phyloP scores from a whole-genome alignment of 2,329 filamentous ascomycete genomes.

The Coleophoma crateriformis region DNA sequence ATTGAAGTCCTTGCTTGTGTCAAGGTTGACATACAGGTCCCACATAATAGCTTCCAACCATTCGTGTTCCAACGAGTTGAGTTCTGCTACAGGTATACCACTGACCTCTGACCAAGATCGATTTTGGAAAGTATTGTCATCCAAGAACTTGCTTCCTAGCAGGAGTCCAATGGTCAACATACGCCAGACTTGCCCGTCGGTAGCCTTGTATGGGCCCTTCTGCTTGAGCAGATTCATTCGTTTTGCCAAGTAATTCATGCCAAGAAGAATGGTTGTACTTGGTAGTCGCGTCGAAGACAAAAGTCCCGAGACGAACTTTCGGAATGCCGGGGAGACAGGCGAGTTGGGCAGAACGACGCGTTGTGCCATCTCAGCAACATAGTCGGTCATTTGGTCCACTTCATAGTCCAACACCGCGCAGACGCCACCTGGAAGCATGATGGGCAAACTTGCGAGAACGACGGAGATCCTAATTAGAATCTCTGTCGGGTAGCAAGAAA shows the following conservation, averaged over 20 bases:
- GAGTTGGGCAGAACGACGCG: conserved; percentile 58
- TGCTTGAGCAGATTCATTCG: conserved; percentile 54
- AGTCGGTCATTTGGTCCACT: conserved; percentile 73
- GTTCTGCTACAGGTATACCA: conserved; percentile 60
- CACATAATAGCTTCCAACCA: conserved; percentile 65
- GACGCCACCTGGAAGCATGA: conserved; percentile 50
- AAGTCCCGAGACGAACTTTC: conserved; percentile 69
- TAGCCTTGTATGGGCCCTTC: conserved; percentile 30
- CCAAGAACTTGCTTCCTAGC: conserved; percentile 70
- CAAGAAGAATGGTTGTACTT: conserved; percentile 66
- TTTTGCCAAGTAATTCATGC: conserved; percentile 62
- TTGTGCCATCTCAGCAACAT: conserved; percentile 68
- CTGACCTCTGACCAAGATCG: conserved; percentile 73
- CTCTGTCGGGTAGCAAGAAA: conserved; percentile 23
- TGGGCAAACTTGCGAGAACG: conserved; percentile 17
- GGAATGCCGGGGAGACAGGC: conserved; percentile 56
- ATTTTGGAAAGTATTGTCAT: conserved; percentile 77
- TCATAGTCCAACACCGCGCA: conserved; percentile 72
- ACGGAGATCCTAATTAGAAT: conserved; percentile 21
- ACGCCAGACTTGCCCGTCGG: conserved; percentile 57
- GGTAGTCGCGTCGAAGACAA: conserved; percentile 67
- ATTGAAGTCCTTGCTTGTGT: conserved; percentile 55
- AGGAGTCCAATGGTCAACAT: conserved; percentile 65
- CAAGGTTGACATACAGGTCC: conserved; percentile 63
- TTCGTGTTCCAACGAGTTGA: conserved; percentile 63